A percentile compares a stretch with the other conserved stretches of the same genome.
phyloP scores from a whole-genome alignment of 169 alveolate species.

The Plasmodium cynomolgi region DNA sequence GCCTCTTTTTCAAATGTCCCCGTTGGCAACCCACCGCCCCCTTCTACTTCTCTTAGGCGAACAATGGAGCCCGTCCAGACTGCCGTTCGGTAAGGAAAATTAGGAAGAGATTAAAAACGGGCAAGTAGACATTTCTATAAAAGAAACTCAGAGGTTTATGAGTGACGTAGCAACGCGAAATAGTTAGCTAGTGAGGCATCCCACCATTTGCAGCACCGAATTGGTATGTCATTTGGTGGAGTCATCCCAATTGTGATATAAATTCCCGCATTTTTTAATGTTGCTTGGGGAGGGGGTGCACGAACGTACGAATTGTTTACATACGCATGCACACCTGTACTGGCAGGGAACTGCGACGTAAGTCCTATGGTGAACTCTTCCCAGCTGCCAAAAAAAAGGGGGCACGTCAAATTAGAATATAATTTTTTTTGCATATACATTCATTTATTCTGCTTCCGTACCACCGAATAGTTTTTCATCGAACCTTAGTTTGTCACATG shows the following conservation, averaged over 20 bases:
- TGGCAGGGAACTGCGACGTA: not conserved
- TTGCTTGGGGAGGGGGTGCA: not conserved
- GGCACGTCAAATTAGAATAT: not conserved
- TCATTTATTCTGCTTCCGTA: not conserved
- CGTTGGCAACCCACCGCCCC: not conserved
- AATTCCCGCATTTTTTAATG: not conserved
- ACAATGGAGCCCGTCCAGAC: constrained; percentile 77
- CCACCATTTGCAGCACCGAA: not conserved
- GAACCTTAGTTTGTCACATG: not conserved
- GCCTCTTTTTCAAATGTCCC: not conserved
- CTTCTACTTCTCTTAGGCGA: constrained; percentile 29
- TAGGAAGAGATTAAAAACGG: constrained; percentile 73
- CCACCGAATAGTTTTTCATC: not conserved
- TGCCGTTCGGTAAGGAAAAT: constrained; percentile 74
- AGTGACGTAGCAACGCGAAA: not conserved
- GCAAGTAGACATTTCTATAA: constrained; percentile 14
- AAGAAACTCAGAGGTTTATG: not conserved
- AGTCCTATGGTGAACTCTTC: not conserved
- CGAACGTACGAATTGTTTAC: not conserved
- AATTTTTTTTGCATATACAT: not conserved
- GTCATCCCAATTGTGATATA: not conserved
- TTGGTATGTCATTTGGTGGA: not conserved
- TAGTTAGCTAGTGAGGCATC: not conserved
- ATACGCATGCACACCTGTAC: not conserved
- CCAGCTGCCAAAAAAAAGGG: not conserved